Evolutionary conservation across 805 yeast genomes (phyloP).

Genomic region (Myxozyma neglecta): DNA sequence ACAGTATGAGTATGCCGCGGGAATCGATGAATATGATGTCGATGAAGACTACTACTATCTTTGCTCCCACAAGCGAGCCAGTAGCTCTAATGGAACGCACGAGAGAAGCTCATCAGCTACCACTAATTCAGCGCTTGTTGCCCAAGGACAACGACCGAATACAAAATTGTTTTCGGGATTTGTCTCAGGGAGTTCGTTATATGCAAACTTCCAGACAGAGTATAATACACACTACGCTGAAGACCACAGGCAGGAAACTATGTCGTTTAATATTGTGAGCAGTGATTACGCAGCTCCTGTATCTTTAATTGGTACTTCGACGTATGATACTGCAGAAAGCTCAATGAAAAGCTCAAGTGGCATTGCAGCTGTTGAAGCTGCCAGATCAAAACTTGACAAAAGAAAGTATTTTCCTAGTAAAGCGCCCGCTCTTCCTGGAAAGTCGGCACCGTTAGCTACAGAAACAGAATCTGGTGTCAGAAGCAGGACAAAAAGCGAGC

Average conservation of each 20-base stretch:
- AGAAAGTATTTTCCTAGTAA: slow-evolving; percentile 5
- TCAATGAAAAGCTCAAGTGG: background rate
- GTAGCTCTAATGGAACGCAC: background rate
- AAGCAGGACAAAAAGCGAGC: background rate
- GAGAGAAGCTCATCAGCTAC: background rate
- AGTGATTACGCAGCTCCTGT: background rate
- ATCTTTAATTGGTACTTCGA: background rate
- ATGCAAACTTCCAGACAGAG: too few relatives aligned
- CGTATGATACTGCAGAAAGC: too few relatives aligned
- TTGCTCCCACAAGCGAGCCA: background rate
- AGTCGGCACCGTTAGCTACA: background rate
- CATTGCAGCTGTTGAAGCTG: background rate
- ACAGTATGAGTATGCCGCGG: too few relatives aligned
- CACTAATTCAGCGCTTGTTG: background rate
- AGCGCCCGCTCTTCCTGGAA: background rate
- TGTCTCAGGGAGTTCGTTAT: slow-evolving; percentile 6
- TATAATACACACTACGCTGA: background rate
- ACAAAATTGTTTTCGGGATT: slow-evolving; percentile 5
- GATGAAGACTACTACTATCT: background rate
- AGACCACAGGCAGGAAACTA: background rate
- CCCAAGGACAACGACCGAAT: background rate
- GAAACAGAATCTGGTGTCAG: too few relatives aligned
- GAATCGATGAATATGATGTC: background rate
- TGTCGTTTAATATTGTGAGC: slow-evolving; percentile 9
- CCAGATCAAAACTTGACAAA: background rate